These are phyloP conservation scores for Pilaira anomala DNA, from an alignment of 192 early-diverging fungal species.

Conservation along the genomic window DNA sequence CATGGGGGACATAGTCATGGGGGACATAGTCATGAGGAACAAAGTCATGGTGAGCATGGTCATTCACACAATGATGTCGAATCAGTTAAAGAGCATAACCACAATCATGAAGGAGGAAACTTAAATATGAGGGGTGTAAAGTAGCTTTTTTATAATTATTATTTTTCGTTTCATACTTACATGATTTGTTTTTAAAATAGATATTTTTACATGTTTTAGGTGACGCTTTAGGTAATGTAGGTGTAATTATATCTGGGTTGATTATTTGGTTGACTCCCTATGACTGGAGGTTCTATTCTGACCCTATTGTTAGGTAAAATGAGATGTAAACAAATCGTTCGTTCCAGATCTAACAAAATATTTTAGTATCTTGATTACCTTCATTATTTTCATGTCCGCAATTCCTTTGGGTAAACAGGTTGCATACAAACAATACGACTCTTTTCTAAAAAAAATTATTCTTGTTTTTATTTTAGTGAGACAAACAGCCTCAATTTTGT, in stretches of 20 bases:
- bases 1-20: slow-evolving; percentile 63
- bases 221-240: slow-evolving; percentile 84
- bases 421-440: not conserved
- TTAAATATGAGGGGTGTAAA: slow-evolving; percentile 52
- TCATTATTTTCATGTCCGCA: slow-evolving; percentile 58
- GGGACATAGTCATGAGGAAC: slow-evolving; percentile 56
- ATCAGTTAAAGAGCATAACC: slow-evolving; percentile 1
- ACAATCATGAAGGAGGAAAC: slow-evolving; percentile 36
- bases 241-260: slow-evolving; percentile 77
- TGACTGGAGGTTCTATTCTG: slow-evolving; percentile 77
- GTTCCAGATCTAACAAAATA: not conserved
- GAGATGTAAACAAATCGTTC: not conserved
- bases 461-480: slow-evolving; percentile 28
- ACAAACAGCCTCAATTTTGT: slow-evolving; percentile 70
- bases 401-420: slow-evolving; percentile 37
- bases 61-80: slow-evolving; percentile 23
- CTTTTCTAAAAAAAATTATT: not conserved
- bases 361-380: slow-evolving; percentile 52
- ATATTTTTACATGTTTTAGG: slow-evolving; percentile 90
- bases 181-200: slow-evolving; percentile 2
- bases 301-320: slow-evolving; percentile 70
- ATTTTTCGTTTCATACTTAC: not conserved
- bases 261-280: slow-evolving; percentile 71
- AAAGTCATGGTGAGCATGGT: slow-evolving; percentile 25
- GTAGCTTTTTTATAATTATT: not conserved